phyloP scores from a whole-genome alignment of 2,329 filamentous ascomycete species.

The Rhinocladiella mackenziei region DNA sequence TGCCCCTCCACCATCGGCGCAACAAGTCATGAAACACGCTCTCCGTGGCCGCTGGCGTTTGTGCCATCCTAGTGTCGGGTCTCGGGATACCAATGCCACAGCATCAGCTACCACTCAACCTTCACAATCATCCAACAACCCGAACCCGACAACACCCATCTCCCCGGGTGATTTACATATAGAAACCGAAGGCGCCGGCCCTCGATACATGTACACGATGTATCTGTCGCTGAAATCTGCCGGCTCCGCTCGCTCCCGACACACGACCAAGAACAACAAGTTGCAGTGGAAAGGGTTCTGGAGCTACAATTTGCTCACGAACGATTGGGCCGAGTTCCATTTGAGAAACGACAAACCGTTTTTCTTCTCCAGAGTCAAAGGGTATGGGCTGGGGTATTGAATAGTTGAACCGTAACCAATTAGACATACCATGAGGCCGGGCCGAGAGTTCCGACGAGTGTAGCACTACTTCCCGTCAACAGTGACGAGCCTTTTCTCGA shows the following conservation, averaged over 20 bases:
- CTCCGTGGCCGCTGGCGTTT: slow-evolving; percentile 64
- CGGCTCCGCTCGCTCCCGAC: slow-evolving; percentile 53
- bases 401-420: not conserved
- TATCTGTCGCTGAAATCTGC: slow-evolving; percentile 62
- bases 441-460: no score
- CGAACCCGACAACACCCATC: slow-evolving; percentile 23
- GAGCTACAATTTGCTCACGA: slow-evolving; percentile 83
- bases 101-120: not conserved
- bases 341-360: slow-evolving; percentile 59
- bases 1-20: slow-evolving; percentile 38
- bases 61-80: slow-evolving; percentile 45
- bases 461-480: no score
- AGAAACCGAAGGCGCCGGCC: slow-evolving; percentile 76
- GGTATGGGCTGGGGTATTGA: slow-evolving; percentile 47
- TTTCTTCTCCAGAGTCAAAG: slow-evolving; percentile 60
- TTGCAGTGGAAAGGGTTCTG: slow-evolving; percentile 84
- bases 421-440: not conserved
- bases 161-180: slow-evolving; percentile 62
- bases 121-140: slow-evolving; percentile 27
- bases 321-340: slow-evolving; percentile 82
- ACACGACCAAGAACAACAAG: slow-evolving; percentile 72
- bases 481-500: no score
- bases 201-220: slow-evolving; percentile 82
- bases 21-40: slow-evolving; percentile 64
- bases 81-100: not conserved